These are phyloP conservation scores for Psidium guajava DNA, from an alignment of 345 rosid species.

Conservation along the genomic window DNA sequence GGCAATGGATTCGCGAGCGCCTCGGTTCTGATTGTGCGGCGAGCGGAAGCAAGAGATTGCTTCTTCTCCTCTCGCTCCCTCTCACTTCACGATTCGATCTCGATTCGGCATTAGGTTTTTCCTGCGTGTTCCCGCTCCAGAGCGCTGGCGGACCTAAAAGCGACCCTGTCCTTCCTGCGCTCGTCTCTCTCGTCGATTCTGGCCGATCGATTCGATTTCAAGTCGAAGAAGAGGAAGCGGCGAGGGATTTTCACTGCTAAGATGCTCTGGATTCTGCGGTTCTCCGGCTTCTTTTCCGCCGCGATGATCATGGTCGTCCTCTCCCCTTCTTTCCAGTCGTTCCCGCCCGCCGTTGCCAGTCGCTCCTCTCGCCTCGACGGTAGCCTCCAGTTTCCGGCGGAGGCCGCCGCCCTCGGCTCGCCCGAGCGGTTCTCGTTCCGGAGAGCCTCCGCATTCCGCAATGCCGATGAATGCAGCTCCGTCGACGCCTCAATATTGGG, in stretches of 20 bases:
- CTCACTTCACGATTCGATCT: not conserved
- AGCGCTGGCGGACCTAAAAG: conserved; percentile 49
- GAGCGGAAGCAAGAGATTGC: conserved; percentile 8
- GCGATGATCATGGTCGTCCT: conserved; percentile 61
- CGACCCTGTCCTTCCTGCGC: conserved; percentile 30
- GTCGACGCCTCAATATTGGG: not conserved
- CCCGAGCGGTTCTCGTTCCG: conserved; percentile 31
- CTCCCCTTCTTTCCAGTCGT: conserved; percentile 76
- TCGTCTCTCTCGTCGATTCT: conserved; percentile 17
- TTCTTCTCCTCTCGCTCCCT: not conserved
- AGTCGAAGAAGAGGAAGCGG: conserved; percentile 21
- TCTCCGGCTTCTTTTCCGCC: conserved; percentile 55
- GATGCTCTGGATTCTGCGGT: conserved; percentile 55
- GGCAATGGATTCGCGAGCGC: conserved; percentile 18
- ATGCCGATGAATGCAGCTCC: conserved; percentile 46
- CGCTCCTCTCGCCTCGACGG: conserved; percentile 57
- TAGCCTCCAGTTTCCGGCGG: conserved; percentile 19
- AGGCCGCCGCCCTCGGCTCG: conserved; percentile 4
- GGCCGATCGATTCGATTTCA: conserved; percentile 32
- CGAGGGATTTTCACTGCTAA: conserved; percentile 10
- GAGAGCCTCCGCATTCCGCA: conserved; percentile 30
- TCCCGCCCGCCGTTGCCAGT: conserved; percentile 92
- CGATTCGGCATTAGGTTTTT: not conserved
- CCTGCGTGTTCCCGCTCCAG: not conserved
- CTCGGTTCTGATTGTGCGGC: conserved; percentile 6